Conservation (phyloP, 2,329 filamentous ascomycete species). For the Diaporthe australafricana region DNA sequence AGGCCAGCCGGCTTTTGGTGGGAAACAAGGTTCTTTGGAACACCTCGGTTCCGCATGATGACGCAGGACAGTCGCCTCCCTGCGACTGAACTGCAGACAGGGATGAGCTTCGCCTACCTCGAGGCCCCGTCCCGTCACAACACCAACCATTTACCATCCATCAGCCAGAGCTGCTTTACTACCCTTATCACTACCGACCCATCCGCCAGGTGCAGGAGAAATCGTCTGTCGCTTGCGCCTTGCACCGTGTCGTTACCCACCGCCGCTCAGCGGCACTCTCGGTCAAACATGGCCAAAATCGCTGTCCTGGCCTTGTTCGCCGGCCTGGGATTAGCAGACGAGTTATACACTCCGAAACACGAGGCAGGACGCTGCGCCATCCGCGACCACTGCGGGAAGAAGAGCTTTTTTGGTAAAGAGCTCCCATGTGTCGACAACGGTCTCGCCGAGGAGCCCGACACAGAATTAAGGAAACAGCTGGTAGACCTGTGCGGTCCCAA, state of each 20-base stretch:
- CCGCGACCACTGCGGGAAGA: conserved; percentile 90
- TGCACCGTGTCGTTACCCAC: not conserved
- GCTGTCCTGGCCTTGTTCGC: conserved; percentile 49
- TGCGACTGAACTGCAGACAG: not conserved
- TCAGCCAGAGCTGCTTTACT: not conserved
- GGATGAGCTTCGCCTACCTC: conserved; percentile 18
- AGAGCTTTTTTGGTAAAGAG: conserved; percentile 88
- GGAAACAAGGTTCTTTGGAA: not conserved
- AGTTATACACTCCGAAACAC: conserved; percentile 70
- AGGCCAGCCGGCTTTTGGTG: not conserved
- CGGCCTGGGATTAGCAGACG: conserved; percentile 42
- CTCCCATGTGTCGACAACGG: conserved; percentile 95
- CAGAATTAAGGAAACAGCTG: conserved; percentile 79
- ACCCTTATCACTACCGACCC: not conserved
- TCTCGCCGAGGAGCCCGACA: conserved; percentile 78
- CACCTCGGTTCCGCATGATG: conserved; percentile 11
- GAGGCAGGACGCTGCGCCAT: conserved; percentile 92
- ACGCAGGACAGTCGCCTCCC: not conserved
- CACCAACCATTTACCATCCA: not conserved
- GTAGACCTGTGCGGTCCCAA: conserved; percentile 87
- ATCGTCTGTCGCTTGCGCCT: not conserved
- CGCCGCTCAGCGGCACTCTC: conserved; percentile 36
- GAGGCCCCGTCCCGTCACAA: conserved; percentile 8
- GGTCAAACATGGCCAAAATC: conserved; percentile 52
- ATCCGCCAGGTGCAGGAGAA: not conserved